Percentiles rank a stretch among this genome's conserved stretches.
Conservation (phyloP, 768 basidiomycete species). For the Sistotremastrum niveocremeum region DNA sequence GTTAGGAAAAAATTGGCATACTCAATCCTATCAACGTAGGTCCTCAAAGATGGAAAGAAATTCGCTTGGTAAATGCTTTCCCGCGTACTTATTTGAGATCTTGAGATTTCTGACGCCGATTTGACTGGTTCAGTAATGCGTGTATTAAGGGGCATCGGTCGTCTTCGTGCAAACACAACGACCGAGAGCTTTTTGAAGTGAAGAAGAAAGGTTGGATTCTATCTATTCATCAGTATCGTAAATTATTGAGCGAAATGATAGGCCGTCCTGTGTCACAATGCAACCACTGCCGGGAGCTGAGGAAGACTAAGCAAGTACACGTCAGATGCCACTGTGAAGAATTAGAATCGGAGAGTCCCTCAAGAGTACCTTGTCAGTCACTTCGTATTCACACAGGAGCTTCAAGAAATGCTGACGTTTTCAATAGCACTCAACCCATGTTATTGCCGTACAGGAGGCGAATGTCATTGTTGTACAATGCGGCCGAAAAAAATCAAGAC, state of each 20-base stretch:
- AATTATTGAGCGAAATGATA: too few species aligned
- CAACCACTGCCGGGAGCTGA: slow-evolving; percentile 65
- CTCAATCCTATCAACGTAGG: slow-evolving; percentile 22
- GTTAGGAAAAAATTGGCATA: too few species aligned
- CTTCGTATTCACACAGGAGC: not conserved
- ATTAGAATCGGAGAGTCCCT: not conserved
- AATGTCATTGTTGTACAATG: too few species aligned
- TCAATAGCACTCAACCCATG: too few species aligned
- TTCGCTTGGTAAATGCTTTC: slow-evolving; percentile 50
- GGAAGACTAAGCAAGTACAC: slow-evolving; percentile 69
- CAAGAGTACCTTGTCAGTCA: too few species aligned
- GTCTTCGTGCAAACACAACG: slow-evolving; percentile 74
- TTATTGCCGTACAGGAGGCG: too few species aligned
- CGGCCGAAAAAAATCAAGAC: too few species aligned
- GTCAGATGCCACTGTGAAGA: slow-evolving; percentile 63
- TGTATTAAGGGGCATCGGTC: slow-evolving; percentile 95
- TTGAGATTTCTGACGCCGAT: slow-evolving; percentile 6
- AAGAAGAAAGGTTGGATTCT: slow-evolving; percentile 61
- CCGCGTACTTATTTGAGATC: not conserved
- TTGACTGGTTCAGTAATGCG: slow-evolving; percentile 44
- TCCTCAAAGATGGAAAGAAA: slow-evolving; percentile 62
- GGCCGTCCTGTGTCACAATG: slow-evolving; percentile 83
- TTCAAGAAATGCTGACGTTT: too few species aligned
- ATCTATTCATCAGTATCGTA: too few species aligned
- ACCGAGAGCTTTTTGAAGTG: slow-evolving; percentile 83